Percentiles rank a stretch among this genome's conserved stretches.
Conservation (phyloP, 2,329 filamentous ascomycete genomes). For the Microcera coccophila region DNA sequence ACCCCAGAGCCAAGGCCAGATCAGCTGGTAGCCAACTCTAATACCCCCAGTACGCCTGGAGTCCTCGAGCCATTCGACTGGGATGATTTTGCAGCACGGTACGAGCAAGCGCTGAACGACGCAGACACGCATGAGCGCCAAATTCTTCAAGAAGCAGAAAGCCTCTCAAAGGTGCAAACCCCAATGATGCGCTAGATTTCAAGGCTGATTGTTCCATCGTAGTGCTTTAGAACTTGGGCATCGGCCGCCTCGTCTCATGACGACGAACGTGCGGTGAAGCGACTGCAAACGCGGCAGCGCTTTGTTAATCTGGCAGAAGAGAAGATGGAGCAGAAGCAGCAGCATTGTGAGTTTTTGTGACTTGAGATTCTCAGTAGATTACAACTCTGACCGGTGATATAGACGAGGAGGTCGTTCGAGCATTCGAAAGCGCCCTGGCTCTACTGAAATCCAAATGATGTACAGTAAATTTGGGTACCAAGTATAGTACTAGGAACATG, state of each 20-base stretch:
- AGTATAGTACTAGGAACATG: too few species aligned
- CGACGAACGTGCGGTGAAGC: constrained; percentile 70
- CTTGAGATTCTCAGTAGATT: neutral
- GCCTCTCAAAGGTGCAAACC: constrained; percentile 57
- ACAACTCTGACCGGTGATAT: constrained; percentile 13
- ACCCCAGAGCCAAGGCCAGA: constrained; percentile 39
- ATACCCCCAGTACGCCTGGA: constrained; percentile 49
- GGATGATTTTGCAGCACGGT: constrained; percentile 69
- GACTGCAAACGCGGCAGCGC: constrained; percentile 73
- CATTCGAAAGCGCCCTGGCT: constrained; percentile 59
- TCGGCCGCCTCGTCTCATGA: constrained; percentile 68
- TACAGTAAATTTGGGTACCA: too few species aligned
- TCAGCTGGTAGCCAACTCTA: constrained; percentile 29
- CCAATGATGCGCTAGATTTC: neutral
- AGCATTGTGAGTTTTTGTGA: constrained; percentile 63
- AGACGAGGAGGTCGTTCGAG: constrained; percentile 55
- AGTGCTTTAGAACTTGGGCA: constrained; percentile 82
- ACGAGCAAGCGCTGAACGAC: constrained; percentile 60
- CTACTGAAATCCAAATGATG: constrained; percentile 44
- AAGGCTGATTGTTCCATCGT: constrained; percentile 4
- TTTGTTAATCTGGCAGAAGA: constrained; percentile 73
- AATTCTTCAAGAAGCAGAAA: constrained; percentile 63
- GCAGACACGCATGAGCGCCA: constrained; percentile 61
- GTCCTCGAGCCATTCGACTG: constrained; percentile 64
- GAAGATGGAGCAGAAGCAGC: constrained; percentile 67